These are phyloP conservation scores for Aspergillus nidulans DNA, from an alignment of 495 filamentous ascomycete species.

Conservation along the genomic window DNA sequence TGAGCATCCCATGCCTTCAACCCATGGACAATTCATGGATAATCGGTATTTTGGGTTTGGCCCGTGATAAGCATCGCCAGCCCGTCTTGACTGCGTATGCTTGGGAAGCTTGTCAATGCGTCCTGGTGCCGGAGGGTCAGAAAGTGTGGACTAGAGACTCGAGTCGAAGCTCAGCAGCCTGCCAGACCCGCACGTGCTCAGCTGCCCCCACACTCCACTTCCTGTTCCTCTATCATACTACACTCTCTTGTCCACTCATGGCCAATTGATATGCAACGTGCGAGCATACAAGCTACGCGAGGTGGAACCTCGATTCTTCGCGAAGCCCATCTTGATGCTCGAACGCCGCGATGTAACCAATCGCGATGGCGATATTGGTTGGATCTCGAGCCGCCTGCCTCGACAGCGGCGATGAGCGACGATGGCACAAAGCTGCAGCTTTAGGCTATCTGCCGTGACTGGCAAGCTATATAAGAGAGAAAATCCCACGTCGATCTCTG, in stretches of 20 bases:
- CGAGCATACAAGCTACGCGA: background rate
- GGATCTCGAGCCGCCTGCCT: background rate
- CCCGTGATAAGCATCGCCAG: constrained; percentile 3
- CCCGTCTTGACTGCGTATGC: constrained; percentile 1
- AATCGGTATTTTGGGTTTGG: background rate
- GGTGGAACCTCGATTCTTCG: constrained; percentile 2
- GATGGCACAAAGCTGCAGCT: background rate
- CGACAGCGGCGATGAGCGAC: background rate
- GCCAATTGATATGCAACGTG: constrained; percentile 14
- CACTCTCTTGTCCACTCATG: constrained; percentile 8
- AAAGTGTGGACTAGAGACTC: background rate
- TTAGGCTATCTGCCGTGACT: background rate
- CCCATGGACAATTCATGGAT: too few species aligned
- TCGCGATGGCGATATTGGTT: constrained; percentile 1
- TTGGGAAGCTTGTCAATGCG: constrained; percentile 9
- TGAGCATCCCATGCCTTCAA: too few species aligned
- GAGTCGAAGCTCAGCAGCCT: background rate
- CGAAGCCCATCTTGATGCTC: background rate
- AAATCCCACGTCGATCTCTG: background rate
- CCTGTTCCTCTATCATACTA: background rate
- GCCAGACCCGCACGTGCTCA: constrained; percentile 3
- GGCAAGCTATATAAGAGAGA: constrained; percentile 3
- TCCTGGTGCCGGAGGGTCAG: background rate
- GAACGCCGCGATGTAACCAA: constrained; percentile 2
- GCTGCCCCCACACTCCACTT: background rate